phyloP scores from a whole-genome alignment of 495 filamentous ascomycete species.

The Penicillium salamii region DNA sequence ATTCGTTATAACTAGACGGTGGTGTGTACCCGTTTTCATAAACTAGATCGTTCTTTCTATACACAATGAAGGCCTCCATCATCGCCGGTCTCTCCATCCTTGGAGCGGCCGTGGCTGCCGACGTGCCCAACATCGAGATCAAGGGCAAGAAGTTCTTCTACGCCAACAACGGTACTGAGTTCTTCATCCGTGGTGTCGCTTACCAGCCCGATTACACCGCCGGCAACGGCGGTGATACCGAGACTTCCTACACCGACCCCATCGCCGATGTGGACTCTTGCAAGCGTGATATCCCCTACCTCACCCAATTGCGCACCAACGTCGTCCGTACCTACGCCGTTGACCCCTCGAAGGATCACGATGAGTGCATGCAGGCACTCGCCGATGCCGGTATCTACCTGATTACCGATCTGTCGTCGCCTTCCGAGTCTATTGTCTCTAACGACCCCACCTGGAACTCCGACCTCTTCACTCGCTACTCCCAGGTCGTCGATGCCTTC shows the following conservation, averaged over 20 bases:
- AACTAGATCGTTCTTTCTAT: neutral
- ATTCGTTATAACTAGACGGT: conserved; percentile 4
- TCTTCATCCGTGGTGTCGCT: conserved; percentile 87
- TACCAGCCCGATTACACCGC: conserved; percentile 67
- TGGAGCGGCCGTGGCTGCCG: conserved; percentile 53
- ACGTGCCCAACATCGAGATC: conserved; percentile 63
- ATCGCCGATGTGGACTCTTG: conserved; percentile 69
- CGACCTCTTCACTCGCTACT: conserved; percentile 77
- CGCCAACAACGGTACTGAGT: conserved; percentile 74
- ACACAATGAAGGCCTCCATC: conserved; percentile 46
- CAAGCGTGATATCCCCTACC: conserved; percentile 80
- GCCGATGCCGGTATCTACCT: conserved; percentile 92
- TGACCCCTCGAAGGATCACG: conserved; percentile 75
- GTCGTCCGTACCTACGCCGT: conserved; percentile 93
- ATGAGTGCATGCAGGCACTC: conserved; percentile 80
- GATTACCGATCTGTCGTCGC: conserved; percentile 84
- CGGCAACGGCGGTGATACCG: conserved; percentile 31
- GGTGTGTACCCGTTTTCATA: conserved; percentile 15
- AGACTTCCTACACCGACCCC: conserved; percentile 58
- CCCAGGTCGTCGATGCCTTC: conserved; percentile 79
- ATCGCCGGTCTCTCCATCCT: conserved; percentile 49
- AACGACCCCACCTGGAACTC: conserved; percentile 74
- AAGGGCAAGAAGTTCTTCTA: conserved; percentile 67
- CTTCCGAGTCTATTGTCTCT: conserved; percentile 77
- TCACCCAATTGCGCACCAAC: conserved; percentile 77